Base-by-base conservation (phyloP, 768 basidiomycete genomes). In the Russula griseocarnosa region DNA sequence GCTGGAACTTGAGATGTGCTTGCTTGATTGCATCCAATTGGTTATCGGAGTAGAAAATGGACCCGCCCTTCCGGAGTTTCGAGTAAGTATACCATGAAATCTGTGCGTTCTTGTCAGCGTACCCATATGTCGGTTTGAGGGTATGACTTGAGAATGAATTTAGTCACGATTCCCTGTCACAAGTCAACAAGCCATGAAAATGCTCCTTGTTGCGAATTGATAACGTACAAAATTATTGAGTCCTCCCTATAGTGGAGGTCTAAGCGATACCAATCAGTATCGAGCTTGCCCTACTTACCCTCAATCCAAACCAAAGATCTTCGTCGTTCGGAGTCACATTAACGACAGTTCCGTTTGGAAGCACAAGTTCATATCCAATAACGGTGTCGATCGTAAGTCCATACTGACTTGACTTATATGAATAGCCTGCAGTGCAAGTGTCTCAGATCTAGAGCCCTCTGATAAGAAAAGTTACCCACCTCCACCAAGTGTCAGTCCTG, bases 351-450 rank as follows among this genome's bases (percentile, higher is more conserved):
- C 77, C 77, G 47, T 69, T 68, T 9, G 75, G 74, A 1, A 72
- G 56, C 18, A 75, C 73, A 18, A 76, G 61, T 56, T 73, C 57
- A 16, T 68, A 70, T 32, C 53, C 68, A 16, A 54, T 62, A 32
- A 78, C 55, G 56, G 75, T 77, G 66, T 78, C 77, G 40, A 76
- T 66, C 2, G 71, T 70, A 11, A 77, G 60, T 10, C 76, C 74
- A 60, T 71, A 70, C 55, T 72, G 71, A 57, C 72, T 76, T 7
- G 71, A 72, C 61, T 70, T 71, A 47, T 65, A 60, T 0, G 75
- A 74, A 66, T 72, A 77, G 8, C 76, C 76, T 63, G 16, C 1
- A 13, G 13, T 63, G 26, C 3, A 20, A 14, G 8, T 10, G 7
- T 36, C 20, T 22, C 2, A 36, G 22, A n/a, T 46, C 4, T 8